A percentile compares a stretch with the other conserved stretches of the same genome.
These are phyloP conservation scores for Neurospora sp. DNA, from an alignment of 495 filamentous ascomycete genomes.

Conservation along the genomic window DNA sequence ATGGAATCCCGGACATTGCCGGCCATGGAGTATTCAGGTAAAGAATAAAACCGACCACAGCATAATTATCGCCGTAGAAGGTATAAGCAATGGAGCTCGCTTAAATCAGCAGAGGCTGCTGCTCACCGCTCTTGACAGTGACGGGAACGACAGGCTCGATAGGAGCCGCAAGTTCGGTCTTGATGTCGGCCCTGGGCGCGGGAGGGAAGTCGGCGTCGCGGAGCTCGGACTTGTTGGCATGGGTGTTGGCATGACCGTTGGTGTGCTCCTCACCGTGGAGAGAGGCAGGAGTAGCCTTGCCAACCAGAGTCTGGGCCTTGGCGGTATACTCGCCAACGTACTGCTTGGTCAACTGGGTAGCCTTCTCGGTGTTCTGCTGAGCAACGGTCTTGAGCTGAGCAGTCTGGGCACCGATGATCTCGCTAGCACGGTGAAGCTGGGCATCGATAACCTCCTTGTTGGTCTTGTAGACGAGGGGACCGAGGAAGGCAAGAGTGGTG, in stretches of 20 bases:
- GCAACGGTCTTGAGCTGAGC: constrained; percentile 70
- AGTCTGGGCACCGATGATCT: constrained; percentile 73
- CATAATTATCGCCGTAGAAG: not conserved
- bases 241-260: constrained; percentile 16
- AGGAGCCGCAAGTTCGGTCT: not conserved
- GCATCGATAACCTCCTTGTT: constrained; percentile 91
- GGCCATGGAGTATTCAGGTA: not conserved
- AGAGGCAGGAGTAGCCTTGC: constrained; percentile 34
- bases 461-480: constrained; percentile 80
- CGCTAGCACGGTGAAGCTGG: constrained; percentile 60
- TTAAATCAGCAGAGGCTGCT: constrained; percentile 31
- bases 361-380: constrained; percentile 68
- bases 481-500: constrained; percentile 68
- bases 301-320: constrained; percentile 67
- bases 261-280: constrained; percentile 20
- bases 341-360: constrained; percentile 65
- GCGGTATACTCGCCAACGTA: constrained; percentile 75
- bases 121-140: constrained; percentile 13
- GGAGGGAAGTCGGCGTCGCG: constrained; percentile 49
- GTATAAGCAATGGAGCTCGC: not conserved
- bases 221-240: constrained; percentile 27
- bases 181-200: constrained; percentile 41
- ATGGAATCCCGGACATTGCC: not conserved
- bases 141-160: constrained; percentile 11
- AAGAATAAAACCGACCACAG: not conserved